Evolutionary conservation across 2,329 filamentous ascomycete species (phyloP).

Genomic region (Akanthomyces lecanii): DNA sequence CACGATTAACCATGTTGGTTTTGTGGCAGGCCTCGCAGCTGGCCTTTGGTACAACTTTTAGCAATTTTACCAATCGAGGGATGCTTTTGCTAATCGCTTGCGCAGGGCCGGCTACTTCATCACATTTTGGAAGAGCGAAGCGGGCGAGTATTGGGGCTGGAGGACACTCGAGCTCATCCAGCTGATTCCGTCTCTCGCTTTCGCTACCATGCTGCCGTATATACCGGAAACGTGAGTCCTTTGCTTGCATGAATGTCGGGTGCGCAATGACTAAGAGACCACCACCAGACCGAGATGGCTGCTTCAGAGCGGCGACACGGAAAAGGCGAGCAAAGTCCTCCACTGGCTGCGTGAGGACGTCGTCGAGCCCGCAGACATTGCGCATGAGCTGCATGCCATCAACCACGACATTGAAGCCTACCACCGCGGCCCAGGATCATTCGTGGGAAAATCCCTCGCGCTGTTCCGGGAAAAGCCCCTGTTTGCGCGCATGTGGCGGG

Average conservation of each 20-base stretch:
- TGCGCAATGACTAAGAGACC: neutral
- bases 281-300: constrained; percentile 49
- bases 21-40: constrained; percentile 49
- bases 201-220: constrained; percentile 47
- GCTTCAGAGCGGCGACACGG: constrained; percentile 44
- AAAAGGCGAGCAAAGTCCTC: constrained; percentile 41
- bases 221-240: constrained; percentile 48
- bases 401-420: constrained; percentile 38
- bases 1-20: constrained; percentile 56
- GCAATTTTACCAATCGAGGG: neutral
- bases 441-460: constrained; percentile 27
- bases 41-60: constrained; percentile 47
- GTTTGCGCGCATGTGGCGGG: constrained; percentile 52
- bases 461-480: constrained; percentile 47
- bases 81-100: constrained; percentile 7
- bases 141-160: constrained; percentile 48
- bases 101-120: constrained; percentile 52
- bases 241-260: neutral
- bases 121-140: constrained; percentile 46
- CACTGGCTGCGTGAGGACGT: constrained; percentile 46
- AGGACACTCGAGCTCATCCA: constrained; percentile 49
- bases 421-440: constrained; percentile 24
- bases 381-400: constrained; percentile 44
- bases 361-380: constrained; percentile 33
- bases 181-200: constrained; percentile 47